These are phyloP conservation scores for Pestalotiopsis sp. DNA, from an alignment of 2,329 filamentous ascomycete species.

Conservation along the genomic window DNA sequence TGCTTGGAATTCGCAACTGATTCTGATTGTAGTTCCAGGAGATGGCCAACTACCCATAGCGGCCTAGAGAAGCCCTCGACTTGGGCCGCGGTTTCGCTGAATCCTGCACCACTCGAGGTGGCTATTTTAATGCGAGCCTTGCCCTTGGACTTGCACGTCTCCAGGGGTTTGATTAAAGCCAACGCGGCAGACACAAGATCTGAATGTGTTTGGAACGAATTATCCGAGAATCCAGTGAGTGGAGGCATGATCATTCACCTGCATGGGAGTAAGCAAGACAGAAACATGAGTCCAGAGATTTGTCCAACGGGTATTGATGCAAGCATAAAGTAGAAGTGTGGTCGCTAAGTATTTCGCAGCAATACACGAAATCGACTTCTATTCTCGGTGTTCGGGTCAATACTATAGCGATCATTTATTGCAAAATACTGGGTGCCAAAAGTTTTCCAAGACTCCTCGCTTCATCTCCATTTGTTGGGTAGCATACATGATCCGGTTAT, in stretches of 20 bases:
- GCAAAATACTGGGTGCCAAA: background rate
- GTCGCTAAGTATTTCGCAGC: too few relatives aligned
- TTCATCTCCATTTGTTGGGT: background rate
- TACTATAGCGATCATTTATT: background rate
- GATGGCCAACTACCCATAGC: conserved; percentile 36
- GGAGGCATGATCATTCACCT: conserved; percentile 33
- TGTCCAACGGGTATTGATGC: too few relatives aligned
- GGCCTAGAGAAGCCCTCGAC: conserved; percentile 48
- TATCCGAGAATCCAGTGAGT: conserved; percentile 43
- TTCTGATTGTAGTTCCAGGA: conserved; percentile 43
- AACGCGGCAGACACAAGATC: conserved; percentile 38
- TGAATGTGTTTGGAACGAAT: conserved; percentile 36
- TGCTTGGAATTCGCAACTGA: background rate
- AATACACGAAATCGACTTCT: background rate
- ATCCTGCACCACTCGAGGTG: conserved; percentile 40
- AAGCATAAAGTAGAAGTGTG: too few relatives aligned
- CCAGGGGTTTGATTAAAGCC: conserved; percentile 37
- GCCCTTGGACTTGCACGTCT: conserved; percentile 34
- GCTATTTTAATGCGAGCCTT: conserved; percentile 40
- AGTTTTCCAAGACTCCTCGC: background rate
- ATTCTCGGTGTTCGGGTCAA: background rate
- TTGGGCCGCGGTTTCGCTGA: conserved; percentile 47
- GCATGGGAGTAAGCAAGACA: background rate
- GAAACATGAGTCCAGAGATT: too few relatives aligned
- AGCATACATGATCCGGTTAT: background rate